Base-by-base conservation (phyloP, 768 basidiomycete species). In the Cubamyces sp. region DNA sequence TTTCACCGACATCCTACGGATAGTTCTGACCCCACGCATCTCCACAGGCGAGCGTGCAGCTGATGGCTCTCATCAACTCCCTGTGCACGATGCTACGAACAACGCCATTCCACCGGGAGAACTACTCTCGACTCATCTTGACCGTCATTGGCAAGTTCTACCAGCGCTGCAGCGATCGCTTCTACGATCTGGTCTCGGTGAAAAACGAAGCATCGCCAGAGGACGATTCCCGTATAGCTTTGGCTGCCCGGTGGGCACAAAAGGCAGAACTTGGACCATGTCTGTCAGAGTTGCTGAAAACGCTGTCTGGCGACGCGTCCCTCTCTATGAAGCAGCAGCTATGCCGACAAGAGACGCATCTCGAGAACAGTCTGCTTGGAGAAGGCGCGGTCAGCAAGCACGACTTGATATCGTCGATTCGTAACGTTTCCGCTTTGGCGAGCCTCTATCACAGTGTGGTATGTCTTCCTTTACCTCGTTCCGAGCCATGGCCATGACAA, bases 141-240 rank as follows among this genome's bases (percentile, higher is more conserved):
- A 88, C 91, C 16, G 90, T 98, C 56, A 90, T 98, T 60, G 94
- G 96, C 42, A 95, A 97, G 73, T 97, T 96, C 71, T 97, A 98
- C 69, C 94, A 97, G 71, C 86, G 91, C 26, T 98, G 94, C 67
- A 94, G 92, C 66, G 90, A 94, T 69, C 83, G 87, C 41, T 97
- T 93, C 73, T 90, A 94, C 64, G 84, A 85, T 70, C 77, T 92
- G 37, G 87, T 90, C 14, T 79, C 84, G 25, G 68, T 74, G 21
- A 69, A 71, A 37, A 66, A 65, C n/a, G 77, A 75, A 18, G 43
- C 67, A 37, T 21, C 47, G 69, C 41, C 65, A 19, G 66, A 69
- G 15, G 49, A 57, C 16, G 77, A 75, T 8, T 73, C 74, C 54
- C 74, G 77, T 49, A 66, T 90, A 23, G 78, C 84, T n/a, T 70